Conservation (phyloP, 306 rosid species). For the Prunus salicina region DNA sequence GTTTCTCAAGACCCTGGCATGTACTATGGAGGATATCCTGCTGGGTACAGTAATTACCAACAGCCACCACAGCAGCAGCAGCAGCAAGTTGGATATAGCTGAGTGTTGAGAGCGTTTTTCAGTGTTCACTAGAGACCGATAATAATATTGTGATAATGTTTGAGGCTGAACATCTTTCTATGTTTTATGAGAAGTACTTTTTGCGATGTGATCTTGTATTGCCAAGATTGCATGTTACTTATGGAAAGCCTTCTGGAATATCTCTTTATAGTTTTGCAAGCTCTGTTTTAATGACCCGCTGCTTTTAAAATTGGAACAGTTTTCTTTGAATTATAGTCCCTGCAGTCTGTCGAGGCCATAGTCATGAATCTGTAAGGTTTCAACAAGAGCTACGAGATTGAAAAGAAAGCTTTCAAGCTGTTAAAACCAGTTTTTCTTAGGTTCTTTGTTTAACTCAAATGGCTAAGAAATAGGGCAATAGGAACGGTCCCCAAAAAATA, state of each 20-base stretch:
- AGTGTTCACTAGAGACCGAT: slow-evolving; percentile 3
- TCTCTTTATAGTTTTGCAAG: neutral
- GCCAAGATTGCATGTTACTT: neutral
- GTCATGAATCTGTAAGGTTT: no score
- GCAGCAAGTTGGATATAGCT: slow-evolving; percentile 76
- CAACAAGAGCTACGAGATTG: no score
- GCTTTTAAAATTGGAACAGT: neutral
- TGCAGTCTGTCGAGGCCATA: no score
- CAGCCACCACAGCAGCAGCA: slow-evolving; percentile 54
- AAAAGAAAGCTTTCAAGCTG: no score
- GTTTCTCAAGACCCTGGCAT: slow-evolving; percentile 80
- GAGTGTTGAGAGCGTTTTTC: slow-evolving; percentile 13
- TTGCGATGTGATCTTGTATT: slow-evolving; percentile 1
- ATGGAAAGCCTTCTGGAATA: neutral
- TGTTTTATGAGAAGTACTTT: slow-evolving; percentile 3
- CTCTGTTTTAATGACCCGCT: neutral
- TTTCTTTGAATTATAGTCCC: no score
- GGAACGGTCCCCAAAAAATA: rapidly evolving
- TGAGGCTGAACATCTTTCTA: neutral
- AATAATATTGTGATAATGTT: slow-evolving; percentile 28
- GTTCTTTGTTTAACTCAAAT: no score
- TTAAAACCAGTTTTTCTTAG: no score
- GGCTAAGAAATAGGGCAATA: no score
- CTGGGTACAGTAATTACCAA: slow-evolving; percentile 74
- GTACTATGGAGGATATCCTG: slow-evolving; percentile 73